phyloP scores from a whole-genome alignment of 2,329 filamentous ascomycete genomes.

The Calycina marina region DNA sequence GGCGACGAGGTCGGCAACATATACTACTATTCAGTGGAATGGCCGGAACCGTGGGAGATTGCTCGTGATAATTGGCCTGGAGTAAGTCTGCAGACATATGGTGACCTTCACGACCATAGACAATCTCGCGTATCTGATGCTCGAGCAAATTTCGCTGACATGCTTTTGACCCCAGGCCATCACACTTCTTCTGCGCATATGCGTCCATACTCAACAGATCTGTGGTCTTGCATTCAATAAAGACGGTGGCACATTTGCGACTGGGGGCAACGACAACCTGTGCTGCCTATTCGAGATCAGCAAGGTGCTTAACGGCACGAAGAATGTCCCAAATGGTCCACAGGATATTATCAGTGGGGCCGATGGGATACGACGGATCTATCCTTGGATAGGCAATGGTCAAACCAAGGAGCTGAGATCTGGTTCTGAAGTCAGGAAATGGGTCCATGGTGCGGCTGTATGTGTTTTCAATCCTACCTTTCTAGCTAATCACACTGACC shows the following conservation, averaged over 20 bases:
- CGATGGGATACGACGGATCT: conserved; percentile 20
- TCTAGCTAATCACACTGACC: too few species aligned
- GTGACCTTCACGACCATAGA: too few species aligned
- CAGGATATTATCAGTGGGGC: conserved; percentile 12
- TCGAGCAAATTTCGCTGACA: too few species aligned
- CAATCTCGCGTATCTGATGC: too few species aligned
- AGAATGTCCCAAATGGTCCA: conserved; percentile 3
- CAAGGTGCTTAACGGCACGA: conserved; percentile 9
- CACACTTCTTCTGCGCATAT: conserved; percentile 62
- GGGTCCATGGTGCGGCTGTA: conserved; percentile 65
- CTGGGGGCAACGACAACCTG: conserved; percentile 83
- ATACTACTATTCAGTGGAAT: conserved; percentile 84
- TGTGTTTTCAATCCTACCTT: neutral
- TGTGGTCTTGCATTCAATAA: conserved; percentile 84
- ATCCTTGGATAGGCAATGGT: conserved; percentile 21
- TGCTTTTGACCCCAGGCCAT: too few species aligned
- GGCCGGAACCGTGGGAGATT: conserved; percentile 53
- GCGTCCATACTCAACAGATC: conserved; percentile 74
- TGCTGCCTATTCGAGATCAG: conserved; percentile 62
- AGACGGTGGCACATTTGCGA: conserved; percentile 64
- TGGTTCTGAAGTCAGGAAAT: conserved; percentile 53
- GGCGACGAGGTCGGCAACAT: conserved; percentile 73
- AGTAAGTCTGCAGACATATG: too few species aligned
- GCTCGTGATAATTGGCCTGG: conserved; percentile 57
- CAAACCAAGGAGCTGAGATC: conserved; percentile 32